These are phyloP conservation scores for Geosmithia putterillii DNA, from an alignment of 2,329 filamentous ascomycete species.

Conservation along the genomic window DNA sequence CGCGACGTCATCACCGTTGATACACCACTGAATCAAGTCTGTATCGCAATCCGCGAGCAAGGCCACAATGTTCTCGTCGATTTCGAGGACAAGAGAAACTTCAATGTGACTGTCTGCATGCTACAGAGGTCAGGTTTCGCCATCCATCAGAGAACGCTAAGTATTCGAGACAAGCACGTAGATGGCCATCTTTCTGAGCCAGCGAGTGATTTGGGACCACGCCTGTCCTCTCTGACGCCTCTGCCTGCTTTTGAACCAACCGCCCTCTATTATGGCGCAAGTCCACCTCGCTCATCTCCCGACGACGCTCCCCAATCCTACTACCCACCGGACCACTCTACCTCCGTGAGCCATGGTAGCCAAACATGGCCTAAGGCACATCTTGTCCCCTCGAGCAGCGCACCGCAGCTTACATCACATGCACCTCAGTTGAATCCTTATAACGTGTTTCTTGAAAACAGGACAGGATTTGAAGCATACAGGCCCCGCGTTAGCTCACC, in stretches of 20 bases:
- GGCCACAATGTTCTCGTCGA: conserved; percentile 11
- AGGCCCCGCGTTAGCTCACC: conserved; percentile 14
- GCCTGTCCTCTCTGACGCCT: conserved; percentile 13
- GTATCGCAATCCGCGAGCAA: conserved; percentile 12
- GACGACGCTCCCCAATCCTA: background rate
- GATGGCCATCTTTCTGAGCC: background rate
- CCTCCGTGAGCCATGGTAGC: background rate
- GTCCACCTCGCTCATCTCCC: background rate
- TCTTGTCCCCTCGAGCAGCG: background rate
- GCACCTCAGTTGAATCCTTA: conserved; percentile 11
- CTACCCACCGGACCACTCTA: background rate
- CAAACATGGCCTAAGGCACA: background rate
- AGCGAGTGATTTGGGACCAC: conserved; percentile 6
- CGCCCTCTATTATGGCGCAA: background rate
- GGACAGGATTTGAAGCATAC: conserved; percentile 5
- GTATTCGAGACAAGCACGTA: background rate
- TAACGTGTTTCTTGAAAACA: conserved; percentile 8
- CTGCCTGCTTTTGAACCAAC: background rate
- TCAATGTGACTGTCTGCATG: conserved; percentile 16
- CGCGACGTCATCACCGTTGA: conserved; percentile 10
- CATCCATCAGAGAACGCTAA: conserved; percentile 3
- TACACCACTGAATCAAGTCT: conserved; percentile 8
- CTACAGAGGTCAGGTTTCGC: conserved; percentile 17
- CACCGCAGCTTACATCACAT: background rate
- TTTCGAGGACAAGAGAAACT: conserved; percentile 18